These are phyloP conservation scores for Penicillium expansum DNA, from an alignment of 2,329 filamentous ascomycete species.

Conservation along the genomic window DNA sequence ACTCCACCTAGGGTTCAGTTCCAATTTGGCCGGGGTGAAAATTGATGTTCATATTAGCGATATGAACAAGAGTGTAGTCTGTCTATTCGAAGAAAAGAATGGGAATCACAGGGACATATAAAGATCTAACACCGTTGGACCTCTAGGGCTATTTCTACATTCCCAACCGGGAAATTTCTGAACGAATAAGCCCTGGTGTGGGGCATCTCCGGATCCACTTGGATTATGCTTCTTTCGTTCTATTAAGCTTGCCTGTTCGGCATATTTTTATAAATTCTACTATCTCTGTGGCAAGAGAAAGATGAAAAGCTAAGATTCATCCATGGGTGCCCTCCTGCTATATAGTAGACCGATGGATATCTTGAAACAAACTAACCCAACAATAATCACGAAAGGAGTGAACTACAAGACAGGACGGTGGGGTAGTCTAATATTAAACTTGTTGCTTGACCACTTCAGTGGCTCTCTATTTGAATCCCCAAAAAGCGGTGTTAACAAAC, in stretches of 20 bases:
- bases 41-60: slow-evolving; percentile 30
- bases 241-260: background rate
- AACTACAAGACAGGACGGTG: background rate
- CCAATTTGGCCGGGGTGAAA: slow-evolving; percentile 34
- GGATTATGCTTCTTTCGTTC: background rate
- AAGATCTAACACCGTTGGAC: background rate
- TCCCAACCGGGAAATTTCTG: slow-evolving; percentile 24
- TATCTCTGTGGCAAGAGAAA: background rate
- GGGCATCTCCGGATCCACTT: background rate
- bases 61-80: background rate
- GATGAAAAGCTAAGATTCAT: background rate
- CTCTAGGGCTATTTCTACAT: slow-evolving; percentile 3
- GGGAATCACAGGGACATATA: background rate
- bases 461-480: too few species aligned
- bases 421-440: background rate
- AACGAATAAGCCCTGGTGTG: slow-evolving; percentile 30
- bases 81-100: background rate
- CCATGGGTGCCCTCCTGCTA: background rate
- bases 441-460: too few species aligned
- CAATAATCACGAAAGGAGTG: too few species aligned
- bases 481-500: too few species aligned
- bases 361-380: too few species aligned
- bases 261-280: background rate
- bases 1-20: slow-evolving; percentile 32
- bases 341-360: too few species aligned